Base-by-base conservation (phyloP, 1,284 basidiomycete species). In the Ustilago curta region DNA sequence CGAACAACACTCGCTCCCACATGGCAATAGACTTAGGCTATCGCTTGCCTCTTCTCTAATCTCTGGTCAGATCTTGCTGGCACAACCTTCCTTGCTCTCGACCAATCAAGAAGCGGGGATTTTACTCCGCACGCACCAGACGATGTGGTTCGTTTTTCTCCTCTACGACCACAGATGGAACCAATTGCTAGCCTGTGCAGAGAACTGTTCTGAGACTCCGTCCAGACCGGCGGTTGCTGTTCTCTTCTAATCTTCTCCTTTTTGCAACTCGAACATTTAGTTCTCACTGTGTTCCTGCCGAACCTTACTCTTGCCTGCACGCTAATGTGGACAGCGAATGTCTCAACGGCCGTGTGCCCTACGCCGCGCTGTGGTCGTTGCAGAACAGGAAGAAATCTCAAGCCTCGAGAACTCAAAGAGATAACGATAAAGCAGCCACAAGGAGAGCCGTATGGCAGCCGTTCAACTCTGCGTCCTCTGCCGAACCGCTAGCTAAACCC, bases 51-150 rank as follows among this genome's bases (percentile, higher is more conserved):
- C 31, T 23, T 11, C n/a, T 50, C 31, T 37, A 4, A 16, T 37
- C 19, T 16, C 35, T 37, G 32, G 32, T 6, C 48, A 37, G 31
- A 32, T 9, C 32, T 8, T 18, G 18, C 29, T 32, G 19, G 18
- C 32, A 19, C 48, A 8, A 23, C 32, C 16, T 25, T 29, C 29
- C 16, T 9, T 5, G 11, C 27, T 9, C 39, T 51, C 21, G 35
- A 37, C 49, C 49, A 39, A 51, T 51, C 49, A 25, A 18, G 19
- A n/a, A 51, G 32, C 49, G 19, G 8, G 7, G 2, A n/a, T 37
- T 51, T 39, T 39, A 51, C 49, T 35, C 49, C 49, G 14, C 49
- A 51, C 49, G 35, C 21, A 19, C 35, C 19, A 51, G 49, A 51
- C 39, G 39, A 51, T 21, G 16, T 23, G 35, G 48, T 21, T 35